Evolutionary conservation across 129 eudicot genomes (phyloP), one percentile per base, ranked within the genome.

Genomic region (Flaveria brownii): DNA sequence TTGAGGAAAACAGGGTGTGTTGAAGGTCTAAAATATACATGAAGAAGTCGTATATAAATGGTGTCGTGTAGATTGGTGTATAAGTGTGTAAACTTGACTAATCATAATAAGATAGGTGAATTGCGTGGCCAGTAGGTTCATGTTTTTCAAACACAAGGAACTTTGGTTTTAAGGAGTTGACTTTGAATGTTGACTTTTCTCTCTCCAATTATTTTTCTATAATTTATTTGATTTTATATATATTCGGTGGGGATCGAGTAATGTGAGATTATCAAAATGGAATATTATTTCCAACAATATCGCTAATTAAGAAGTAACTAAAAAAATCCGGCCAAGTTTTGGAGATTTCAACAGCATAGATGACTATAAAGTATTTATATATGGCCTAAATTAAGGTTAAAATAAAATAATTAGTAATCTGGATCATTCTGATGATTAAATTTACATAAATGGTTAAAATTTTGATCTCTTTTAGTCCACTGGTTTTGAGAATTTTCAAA

Each of bases 81-180:
- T 74, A 66, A 25, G 75, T 73, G 84, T 80, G 84, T 75, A 60
- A 75, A 30, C 51, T 80, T 80, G 84, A 80, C 84, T 80, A 42
- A 74, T 43, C 2, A 4, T 43, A 43, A 8, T 9, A 12, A 10
- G n/a, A 47, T n/a, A 16, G 30, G 71, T 14, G 80, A 73, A 55
- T 80, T 73, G 70, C 74, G 83, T 80, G 83, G 75, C 70, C 54
- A 80, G 79, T 66, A 66, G 84, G 84, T 66, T 79, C 30, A 73
- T 66, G 68, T 73, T 74, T 26, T 62, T 80, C 66, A 73, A 73
- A 66, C 25, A 63, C 6, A 73, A 46, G 75, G 72, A 73, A 55
- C 75, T 26, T 67, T 73, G 68, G 55, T 80, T 80, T 79, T 73
- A 80, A 73, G 8, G 56, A 74, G 79, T 80, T 73, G 84, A 80